Evolutionary conservation across 352 stramenopile species (phyloP).

Genomic region (Pythium chondricola): DNA sequence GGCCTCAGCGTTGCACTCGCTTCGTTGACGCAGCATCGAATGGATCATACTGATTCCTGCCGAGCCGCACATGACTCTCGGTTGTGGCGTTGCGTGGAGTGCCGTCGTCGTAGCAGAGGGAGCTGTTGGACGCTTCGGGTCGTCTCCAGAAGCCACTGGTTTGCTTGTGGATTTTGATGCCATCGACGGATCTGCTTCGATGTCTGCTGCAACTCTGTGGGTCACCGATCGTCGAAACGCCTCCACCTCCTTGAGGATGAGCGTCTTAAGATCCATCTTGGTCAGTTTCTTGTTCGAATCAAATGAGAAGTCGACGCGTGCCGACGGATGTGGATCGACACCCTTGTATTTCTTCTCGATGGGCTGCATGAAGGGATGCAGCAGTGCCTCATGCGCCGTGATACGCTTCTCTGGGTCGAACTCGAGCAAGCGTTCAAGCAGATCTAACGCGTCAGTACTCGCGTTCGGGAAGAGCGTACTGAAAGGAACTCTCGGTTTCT

Average conservation of each 20-base stretch:
- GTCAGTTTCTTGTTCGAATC: slow-evolving; percentile 72
- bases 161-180: not conserved
- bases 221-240: slow-evolving; percentile 31
- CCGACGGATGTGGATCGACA: slow-evolving; percentile 26
- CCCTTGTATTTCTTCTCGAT: slow-evolving; percentile 64
- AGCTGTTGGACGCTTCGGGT: not conserved
- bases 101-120: not conserved
- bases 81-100: slow-evolving; percentile 2
- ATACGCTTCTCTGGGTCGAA: slow-evolving; percentile 59
- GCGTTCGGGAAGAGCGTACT: slow-evolving; percentile 44
- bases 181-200: not conserved
- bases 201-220: slow-evolving; percentile 12
- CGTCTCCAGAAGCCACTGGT: not conserved
- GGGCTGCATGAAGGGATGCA: slow-evolving; percentile 63
- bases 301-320: slow-evolving; percentile 61
- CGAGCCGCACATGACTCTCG: slow-evolving; percentile 24
- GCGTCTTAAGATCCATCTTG: slow-evolving; percentile 52
- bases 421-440: slow-evolving; percentile 56
- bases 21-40: slow-evolving; percentile 25
- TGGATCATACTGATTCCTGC: slow-evolving; percentile 45
- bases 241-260: slow-evolving; percentile 72
- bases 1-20: slow-evolving; percentile 11
- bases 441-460: slow-evolving; percentile 44
- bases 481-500: slow-evolving; percentile 50
- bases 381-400: slow-evolving; percentile 49